Base-by-base conservation (phyloP, 805 yeast species). In the Candida fluviatilis region DNA sequence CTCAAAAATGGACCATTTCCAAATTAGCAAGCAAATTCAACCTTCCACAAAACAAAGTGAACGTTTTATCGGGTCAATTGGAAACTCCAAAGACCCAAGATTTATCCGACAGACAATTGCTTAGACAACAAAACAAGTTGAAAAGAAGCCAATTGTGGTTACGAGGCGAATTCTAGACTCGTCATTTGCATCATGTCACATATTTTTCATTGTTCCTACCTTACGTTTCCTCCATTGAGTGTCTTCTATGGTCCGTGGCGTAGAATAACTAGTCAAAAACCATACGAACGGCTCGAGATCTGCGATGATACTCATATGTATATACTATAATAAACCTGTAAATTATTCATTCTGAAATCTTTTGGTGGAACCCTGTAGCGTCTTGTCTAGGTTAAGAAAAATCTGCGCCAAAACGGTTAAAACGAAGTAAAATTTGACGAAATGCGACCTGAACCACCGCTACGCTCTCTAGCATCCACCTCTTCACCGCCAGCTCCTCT, bases 141-240 rank as follows among this genome's bases (percentile, higher is more conserved):
- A 78, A 79, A 59, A 70, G 91, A 58, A 74, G 70, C 42, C 60
- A 71, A 45, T 53, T 70, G 50, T 82, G 91, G 91, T 74, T 81
- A 46, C 69, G 82, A 42, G 80, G 72, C 45, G 78, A 75, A 41
- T 73, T 46, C 41, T 66, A 55, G 46, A 6, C 24, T 10, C 10
- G 6, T 21, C 24, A 10, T 21, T 21, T 21, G 24, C 24, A 21
- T 21, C 24, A 21, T 6, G 8, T 21, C 24, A 21, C 24, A 21
- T 21, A 21, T n/a, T n/a, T n/a, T n/a, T 21, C 24, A 21, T 21
- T 21, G 8, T 10, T 21, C 24, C 24, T 6, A 21, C 24, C 6
- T 6, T 21, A 10, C 24, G 6, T 21, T 21, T 10, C 24, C 24
- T 6, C n/a, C n/a, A n/a, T n/a, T n/a, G n/a, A n/a, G n/a, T n/a